Evolutionary conservation across 371 early-diverging fungal genomes (phyloP), one percentile per base, ranked within the genome.

Genomic region (Mortierella sp.): DNA sequence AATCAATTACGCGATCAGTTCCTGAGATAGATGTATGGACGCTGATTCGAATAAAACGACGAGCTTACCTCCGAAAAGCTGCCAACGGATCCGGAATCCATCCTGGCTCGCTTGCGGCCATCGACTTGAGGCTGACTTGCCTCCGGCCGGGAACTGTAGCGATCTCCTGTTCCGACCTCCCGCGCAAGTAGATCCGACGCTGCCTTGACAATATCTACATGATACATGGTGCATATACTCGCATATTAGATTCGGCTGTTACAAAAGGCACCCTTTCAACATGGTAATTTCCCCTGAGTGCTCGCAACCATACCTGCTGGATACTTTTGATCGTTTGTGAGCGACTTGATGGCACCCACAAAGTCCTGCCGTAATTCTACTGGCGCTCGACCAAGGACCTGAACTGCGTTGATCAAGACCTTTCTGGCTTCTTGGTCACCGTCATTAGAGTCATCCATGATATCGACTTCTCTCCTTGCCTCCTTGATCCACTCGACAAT

Each of bases 401-500:
- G 67, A 16, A 67, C 24, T 24, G 43, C 40, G 21, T 40, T 24
- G 19, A 34, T 37, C 3, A 67, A 24, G 21, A 67, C 43, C 67
- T 67, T 37, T 21, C 34, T 37, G 34, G 34, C 37, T 40, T 40
- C 37, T 19, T 67, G 34, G 37, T 67, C 67, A 37, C 40, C 10
- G 21, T 37, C 43, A 37, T 61, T 31, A 31, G 61, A 34, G 37
- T 24, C 67, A 21, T 67, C 43, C 67, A 37, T 37, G 40, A 21
- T 40, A 40, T 67, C 67, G 24, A 67, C 34, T 34, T 40, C 67
- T 24, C 10, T 40, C 43, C 43, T 67, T 37, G 37, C 67, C 37
- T 67, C 67, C 67, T 40, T 67, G 37, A 67, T 67, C 67, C 67
- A 67, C 21, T 67, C 67, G 21, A 67, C 24, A 37, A 67, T 24